Conservation (phyloP, 2,329 filamentous ascomycete species). For the Botryotinia calthae region DNA sequence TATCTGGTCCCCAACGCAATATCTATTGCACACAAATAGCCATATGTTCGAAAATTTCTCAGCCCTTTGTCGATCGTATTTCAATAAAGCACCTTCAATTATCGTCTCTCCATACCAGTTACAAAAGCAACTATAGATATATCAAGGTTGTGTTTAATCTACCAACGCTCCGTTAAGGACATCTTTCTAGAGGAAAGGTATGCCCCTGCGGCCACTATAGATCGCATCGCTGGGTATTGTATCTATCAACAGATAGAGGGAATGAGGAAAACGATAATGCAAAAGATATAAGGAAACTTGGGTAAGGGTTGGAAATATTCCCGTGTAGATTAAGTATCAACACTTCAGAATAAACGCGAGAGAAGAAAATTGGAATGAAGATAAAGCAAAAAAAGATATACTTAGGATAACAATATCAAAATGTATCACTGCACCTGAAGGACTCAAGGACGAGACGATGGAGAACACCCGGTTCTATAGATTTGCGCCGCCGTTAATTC, state of each 20-base stretch:
- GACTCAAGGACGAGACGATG: neutral
- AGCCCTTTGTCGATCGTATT: constrained; percentile 38
- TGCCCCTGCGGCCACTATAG: constrained; percentile 70
- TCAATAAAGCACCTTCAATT: constrained; percentile 40
- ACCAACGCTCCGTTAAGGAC: constrained; percentile 82
- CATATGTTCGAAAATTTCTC: constrained; percentile 39
- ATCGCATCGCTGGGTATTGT: constrained; percentile 66
- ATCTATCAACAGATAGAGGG: neutral
- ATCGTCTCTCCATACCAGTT: constrained; percentile 26
- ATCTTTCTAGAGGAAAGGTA: constrained; percentile 62
- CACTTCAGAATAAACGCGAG: neutral
- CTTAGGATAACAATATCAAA: neutral
- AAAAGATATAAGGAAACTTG: constrained; percentile 12
- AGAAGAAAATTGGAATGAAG: neutral
- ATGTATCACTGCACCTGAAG: constrained; percentile 4
- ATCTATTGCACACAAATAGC: neutral
- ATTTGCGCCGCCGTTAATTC: neutral
- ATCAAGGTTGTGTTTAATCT: constrained; percentile 41
- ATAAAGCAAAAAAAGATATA: neutral
- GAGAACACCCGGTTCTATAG: constrained; percentile 6
- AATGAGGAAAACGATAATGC: neutral
- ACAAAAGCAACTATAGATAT: constrained; percentile 20
- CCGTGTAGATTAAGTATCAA: neutral
- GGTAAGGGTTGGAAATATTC: neutral
- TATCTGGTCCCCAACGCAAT: neutral